Percentiles rank a stretch among this genome's conserved stretches.
These are phyloP conservation scores for Solioccasus polychromus DNA, from an alignment of 768 basidiomycete species.

Conservation along the genomic window DNA sequence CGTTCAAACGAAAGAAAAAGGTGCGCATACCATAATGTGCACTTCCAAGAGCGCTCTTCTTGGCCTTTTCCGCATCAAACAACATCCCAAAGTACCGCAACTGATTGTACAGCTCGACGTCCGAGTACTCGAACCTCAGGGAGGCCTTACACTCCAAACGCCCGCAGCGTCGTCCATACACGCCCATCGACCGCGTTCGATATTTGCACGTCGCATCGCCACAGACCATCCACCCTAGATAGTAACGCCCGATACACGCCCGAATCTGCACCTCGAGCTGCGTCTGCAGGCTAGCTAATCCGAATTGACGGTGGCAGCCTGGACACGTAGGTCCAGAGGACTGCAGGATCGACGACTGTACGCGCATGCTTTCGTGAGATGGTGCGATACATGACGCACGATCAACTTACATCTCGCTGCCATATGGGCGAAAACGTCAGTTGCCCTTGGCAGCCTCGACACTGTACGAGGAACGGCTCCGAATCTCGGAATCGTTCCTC, in stretches of 20 bases:
- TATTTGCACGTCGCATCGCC: slow-evolving; percentile 81
- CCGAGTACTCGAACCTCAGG: slow-evolving; percentile 71
- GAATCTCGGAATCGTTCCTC: slow-evolving; percentile 81
- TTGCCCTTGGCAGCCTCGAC: slow-evolving; percentile 67
- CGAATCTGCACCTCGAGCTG: slow-evolving; percentile 91
- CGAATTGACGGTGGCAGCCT: slow-evolving; percentile 54
- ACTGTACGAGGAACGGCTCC: slow-evolving; percentile 68
- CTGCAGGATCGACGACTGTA: slow-evolving; percentile 64
- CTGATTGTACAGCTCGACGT: slow-evolving; percentile 85
- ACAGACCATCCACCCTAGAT: slow-evolving; percentile 87
- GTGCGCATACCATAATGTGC: slow-evolving; percentile 37
- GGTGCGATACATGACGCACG: neutral
- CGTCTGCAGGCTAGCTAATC: slow-evolving; percentile 61
- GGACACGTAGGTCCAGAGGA: slow-evolving; percentile 69
- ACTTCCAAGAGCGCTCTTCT: slow-evolving; percentile 49
- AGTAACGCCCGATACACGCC: slow-evolving; percentile 72
- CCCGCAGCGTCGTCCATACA: slow-evolving; percentile 84
- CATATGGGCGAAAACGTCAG: slow-evolving; percentile 56
- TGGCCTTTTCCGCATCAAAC: slow-evolving; percentile 69
- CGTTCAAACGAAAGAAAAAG: neutral
- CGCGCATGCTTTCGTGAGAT: neutral
- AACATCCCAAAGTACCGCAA: slow-evolving; percentile 77
- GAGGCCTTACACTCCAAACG: slow-evolving; percentile 28
- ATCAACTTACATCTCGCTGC: slow-evolving; percentile 50
- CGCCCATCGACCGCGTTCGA: slow-evolving; percentile 90